Percentiles rank a stretch among this genome's conserved stretches.
Conservation (phyloP, 2,329 filamentous ascomycete species). For the Colletotrichum tropicicola region DNA sequence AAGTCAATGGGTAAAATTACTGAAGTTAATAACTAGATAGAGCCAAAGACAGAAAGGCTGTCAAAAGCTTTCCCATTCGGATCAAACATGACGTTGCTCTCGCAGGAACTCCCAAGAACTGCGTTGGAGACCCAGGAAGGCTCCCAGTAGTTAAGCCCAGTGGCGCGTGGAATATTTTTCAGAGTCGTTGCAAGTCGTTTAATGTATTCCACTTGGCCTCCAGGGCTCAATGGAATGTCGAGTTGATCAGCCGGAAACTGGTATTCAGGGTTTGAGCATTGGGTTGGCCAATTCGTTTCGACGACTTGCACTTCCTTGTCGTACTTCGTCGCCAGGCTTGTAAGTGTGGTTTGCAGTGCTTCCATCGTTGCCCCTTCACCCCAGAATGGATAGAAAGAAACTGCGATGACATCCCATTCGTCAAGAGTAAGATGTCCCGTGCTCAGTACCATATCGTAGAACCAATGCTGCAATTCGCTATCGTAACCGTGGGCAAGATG, state of each 20-base stretch:
- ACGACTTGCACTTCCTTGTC: conserved; percentile 1
- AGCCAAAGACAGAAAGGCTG: not conserved
- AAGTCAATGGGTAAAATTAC: too few relatives aligned
- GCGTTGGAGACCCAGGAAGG: not conserved
- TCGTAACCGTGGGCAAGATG: not conserved
- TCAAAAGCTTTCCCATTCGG: not conserved
- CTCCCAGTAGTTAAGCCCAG: conserved; percentile 3
- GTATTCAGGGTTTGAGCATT: not conserved
- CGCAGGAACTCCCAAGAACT: not conserved
- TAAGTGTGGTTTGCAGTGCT: not conserved
- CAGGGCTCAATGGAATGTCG: not conserved
- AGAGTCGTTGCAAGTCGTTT: not conserved
- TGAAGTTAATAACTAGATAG: not conserved
- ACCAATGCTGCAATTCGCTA: not conserved
- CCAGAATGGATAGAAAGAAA: conserved; percentile 7
- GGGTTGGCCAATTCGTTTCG: not conserved
- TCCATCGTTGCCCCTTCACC: not conserved
- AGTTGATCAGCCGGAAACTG: not conserved
- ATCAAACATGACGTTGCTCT: not conserved
- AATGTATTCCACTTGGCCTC: not conserved
- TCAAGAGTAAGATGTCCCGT: not conserved
- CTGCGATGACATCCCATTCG: conserved; percentile 1
- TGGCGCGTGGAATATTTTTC: not conserved
- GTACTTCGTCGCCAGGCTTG: not conserved
- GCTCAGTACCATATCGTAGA: not conserved